Evolutionary conservation across 495 filamentous ascomycete genomes (phyloP).

Genomic region (Oleoguttula mirabilis): DNA sequence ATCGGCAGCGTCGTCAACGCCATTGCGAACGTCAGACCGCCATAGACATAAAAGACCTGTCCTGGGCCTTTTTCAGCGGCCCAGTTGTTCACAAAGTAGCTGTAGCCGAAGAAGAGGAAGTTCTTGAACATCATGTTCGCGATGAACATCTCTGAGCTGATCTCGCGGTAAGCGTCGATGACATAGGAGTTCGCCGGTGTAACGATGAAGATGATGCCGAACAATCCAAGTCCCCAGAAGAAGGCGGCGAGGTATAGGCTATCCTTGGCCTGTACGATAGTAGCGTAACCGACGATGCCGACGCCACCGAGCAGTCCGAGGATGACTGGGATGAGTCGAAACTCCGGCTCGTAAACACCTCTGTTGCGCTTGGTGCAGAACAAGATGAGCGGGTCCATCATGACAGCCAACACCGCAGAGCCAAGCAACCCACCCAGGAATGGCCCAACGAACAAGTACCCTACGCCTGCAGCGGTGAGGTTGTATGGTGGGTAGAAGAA

Average conservation of each 20-base stretch:
- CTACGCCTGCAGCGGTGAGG: slow-evolving; percentile 19
- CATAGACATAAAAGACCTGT: background rate
- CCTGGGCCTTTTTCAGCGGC: background rate
- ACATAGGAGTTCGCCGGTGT: background rate
- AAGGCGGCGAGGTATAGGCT: background rate
- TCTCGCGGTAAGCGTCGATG: slow-evolving; percentile 18
- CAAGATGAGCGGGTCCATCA: background rate
- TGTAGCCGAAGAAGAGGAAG: background rate
- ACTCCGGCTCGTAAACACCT: background rate
- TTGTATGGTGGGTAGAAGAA: slow-evolving; percentile 19
- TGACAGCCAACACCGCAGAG: background rate
- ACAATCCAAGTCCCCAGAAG: background rate
- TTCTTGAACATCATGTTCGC: slow-evolving; percentile 17
- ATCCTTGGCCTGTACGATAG: background rate
- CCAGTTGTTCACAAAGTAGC: background rate
- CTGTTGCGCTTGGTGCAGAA: background rate
- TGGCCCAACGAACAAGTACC: slow-evolving; percentile 22
- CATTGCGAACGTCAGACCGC: background rate
- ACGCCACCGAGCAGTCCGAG: background rate
- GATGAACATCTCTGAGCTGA: slow-evolving; percentile 21
- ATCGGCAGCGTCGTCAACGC: background rate
- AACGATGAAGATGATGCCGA: background rate
- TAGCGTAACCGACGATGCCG: background rate
- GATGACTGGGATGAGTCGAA: background rate
- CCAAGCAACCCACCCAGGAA: slow-evolving; percentile 13